phyloP scores from a whole-genome alignment of 768 basidiomycete genomes.

The Tephrocybe sp. region DNA sequence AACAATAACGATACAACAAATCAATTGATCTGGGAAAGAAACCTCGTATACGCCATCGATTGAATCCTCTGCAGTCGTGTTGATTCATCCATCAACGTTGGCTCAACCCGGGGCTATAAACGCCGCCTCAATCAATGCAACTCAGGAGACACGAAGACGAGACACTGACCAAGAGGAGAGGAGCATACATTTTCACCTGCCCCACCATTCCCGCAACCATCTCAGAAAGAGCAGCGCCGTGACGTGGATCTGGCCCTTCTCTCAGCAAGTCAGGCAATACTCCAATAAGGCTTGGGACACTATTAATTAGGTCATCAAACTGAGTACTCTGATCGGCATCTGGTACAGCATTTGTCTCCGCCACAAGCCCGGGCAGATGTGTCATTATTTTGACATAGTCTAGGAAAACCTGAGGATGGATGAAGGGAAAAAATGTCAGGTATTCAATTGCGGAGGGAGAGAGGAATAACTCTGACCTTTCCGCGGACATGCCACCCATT shows the following conservation, averaged over 20 bases:
- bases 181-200: conserved; percentile 59
- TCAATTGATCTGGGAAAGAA: conserved; percentile 54
- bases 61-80: conserved; percentile 65
- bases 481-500: conserved; percentile 84
- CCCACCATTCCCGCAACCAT: conserved; percentile 68
- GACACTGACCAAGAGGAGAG: conserved; percentile 57
- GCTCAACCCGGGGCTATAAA: conserved; percentile 42
- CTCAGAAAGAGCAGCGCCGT: conserved; percentile 68
- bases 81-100: conserved; percentile 51
- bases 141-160: conserved; percentile 5
- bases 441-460: conserved; percentile 4
- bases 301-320: conserved; percentile 59
- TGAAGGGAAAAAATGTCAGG: neutral
- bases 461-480: conserved; percentile 55
- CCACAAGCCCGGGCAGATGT: conserved; percentile 50
- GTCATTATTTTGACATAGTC: conserved; percentile 71
- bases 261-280: conserved; percentile 68
- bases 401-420: conserved; percentile 53
- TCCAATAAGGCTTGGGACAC: conserved; percentile 64
- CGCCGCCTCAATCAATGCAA: no score
- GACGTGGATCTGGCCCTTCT: conserved; percentile 57
- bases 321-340: conserved; percentile 50
- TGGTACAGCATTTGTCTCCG: conserved; percentile 41
- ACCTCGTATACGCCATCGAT: conserved; percentile 62
- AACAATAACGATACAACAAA: neutral